Percentiles rank a stretch among this genome's conserved stretches.
These are phyloP conservation scores for Obba rivulosa DNA, from an alignment of 768 basidiomycete genomes.

Conservation along the genomic window DNA sequence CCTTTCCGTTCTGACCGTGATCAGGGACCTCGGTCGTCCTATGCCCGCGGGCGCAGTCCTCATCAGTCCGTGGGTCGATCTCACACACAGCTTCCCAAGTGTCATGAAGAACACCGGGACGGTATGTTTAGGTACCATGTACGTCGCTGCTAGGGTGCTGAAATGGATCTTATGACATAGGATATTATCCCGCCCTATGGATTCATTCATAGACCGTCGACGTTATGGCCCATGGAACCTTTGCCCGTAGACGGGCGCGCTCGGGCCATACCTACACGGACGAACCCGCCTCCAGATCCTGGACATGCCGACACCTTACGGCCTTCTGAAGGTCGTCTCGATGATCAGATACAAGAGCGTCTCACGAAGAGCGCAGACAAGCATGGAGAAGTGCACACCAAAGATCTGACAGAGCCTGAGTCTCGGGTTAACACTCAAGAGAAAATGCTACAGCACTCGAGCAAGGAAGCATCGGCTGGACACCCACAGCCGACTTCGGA, in stretches of 20 bases:
- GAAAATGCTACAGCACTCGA: constrained; percentile 11
- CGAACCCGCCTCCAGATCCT: constrained; percentile 41
- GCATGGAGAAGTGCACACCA: constrained; percentile 11
- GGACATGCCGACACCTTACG: constrained; percentile 45
- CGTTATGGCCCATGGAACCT: constrained; percentile 51
- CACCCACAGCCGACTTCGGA: not conserved
- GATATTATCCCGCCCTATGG: constrained; percentile 66
- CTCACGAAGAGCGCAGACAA: constrained; percentile 16
- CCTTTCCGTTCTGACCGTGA: constrained; percentile 51
- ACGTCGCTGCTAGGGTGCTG: too few relatives aligned
- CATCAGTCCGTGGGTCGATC: constrained; percentile 79
- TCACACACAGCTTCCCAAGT: constrained; percentile 82
- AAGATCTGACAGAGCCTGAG: constrained; percentile 13
- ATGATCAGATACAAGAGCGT: constrained; percentile 11
- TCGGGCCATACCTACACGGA: constrained; percentile 31
- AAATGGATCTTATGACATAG: constrained; percentile 25
- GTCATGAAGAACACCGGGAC: constrained; percentile 62
- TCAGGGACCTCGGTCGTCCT: constrained; percentile 67
- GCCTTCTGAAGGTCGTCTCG: constrained; percentile 26
- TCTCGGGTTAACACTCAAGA: constrained; percentile 7
- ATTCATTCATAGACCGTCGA: constrained; percentile 55
- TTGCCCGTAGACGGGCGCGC: constrained; percentile 19
- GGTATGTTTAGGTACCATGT: constrained; percentile 29
- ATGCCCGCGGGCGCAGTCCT: constrained; percentile 72
- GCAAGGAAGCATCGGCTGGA: not conserved